Conservation (phyloP, 1,284 basidiomycete genomes). For the Amylostereum chailletii region DNA sequence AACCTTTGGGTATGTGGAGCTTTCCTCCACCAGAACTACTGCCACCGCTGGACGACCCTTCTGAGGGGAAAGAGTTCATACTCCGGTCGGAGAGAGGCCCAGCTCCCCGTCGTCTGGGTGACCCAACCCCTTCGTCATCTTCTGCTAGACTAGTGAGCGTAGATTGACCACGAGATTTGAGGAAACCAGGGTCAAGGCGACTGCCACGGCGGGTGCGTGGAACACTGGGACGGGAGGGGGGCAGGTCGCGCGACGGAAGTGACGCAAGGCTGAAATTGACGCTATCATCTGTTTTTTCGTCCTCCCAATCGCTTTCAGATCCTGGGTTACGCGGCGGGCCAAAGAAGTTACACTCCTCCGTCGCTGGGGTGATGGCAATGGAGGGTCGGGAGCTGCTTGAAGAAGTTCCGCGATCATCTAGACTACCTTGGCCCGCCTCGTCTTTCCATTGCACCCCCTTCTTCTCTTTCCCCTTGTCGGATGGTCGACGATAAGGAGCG, state of each 20-base stretch:
- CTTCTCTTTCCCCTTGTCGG: slow-evolving; percentile 51
- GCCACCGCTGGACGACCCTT: slow-evolving; percentile 18
- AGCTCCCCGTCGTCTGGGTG: slow-evolving; percentile 20
- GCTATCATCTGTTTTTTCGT: slow-evolving; percentile 74
- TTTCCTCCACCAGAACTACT: slow-evolving; percentile 12
- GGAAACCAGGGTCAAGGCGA: slow-evolving; percentile 59
- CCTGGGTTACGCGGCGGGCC: slow-evolving; percentile 12
- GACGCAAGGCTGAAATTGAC: slow-evolving; percentile 41
- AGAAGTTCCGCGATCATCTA: slow-evolving; percentile 54
- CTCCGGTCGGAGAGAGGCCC: slow-evolving; percentile 53
- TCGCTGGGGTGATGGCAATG: slow-evolving; percentile 27
- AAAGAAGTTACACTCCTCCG: slow-evolving; percentile 15
- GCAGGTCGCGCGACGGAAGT: slow-evolving; percentile 23
- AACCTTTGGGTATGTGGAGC: slow-evolving; percentile 27
- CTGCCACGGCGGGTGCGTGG: slow-evolving; percentile 23
- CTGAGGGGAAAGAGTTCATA: slow-evolving; percentile 36
- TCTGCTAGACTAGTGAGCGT: slow-evolving; percentile 60
- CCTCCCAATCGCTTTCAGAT: slow-evolving; percentile 82
- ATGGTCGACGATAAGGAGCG: slow-evolving; percentile 52
- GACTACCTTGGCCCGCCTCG: slow-evolving; percentile 74
- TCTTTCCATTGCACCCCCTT: slow-evolving; percentile 89
- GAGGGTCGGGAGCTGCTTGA: slow-evolving; percentile 19
- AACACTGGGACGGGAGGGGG: slow-evolving; percentile 19
- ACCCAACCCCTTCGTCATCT: slow-evolving; percentile 43
- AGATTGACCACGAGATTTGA: slow-evolving; percentile 46